Evolutionary conservation across 2,329 filamentous ascomycete species (phyloP), one percentile per base, ranked within the genome.

Genomic region (Trichoderma sp.): DNA sequence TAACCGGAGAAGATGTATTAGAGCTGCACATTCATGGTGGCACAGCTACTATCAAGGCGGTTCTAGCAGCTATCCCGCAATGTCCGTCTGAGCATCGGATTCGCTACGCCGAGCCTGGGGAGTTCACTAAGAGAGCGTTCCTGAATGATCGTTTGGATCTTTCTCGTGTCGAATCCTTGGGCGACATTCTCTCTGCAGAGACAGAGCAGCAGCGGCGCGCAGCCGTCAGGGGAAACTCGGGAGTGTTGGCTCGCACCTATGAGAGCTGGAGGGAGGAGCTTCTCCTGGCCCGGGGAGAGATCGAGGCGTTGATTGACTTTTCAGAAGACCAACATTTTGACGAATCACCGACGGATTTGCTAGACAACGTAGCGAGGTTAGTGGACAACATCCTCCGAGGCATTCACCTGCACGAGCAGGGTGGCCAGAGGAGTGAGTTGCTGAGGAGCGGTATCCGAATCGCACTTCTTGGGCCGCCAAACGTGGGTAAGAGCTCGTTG

Each of bases 291-390:
- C 89, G 96, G 2, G 96, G 94, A 11, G 95, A 98, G 82, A 86
- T 99, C 50, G 96, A 99, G 81, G 96, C 96, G 0, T 83, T 99
- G 75, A 98, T 99, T 73, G 96, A 99, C 81, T 99, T 99, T 79
- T 92, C 93, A 1, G 96, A 99, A 80, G 96, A 98, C 77, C 95
- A 99, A 81, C 93, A 98, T 82, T 97, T 99, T 77, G 95, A 98
- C 76, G 94, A 97, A 81, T 91, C 93, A 3, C 92, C 94, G 0
- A 83, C 86, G 0, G 88, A 92, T 70, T 85, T 98, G 26, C 86
- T 97, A 58, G 80, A 78, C 0, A 93, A 90, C 63, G 93, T 98
- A 34, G 87, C 89, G 1, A 75, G 75, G 0, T 90, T 94, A 77
- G 88, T 97, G 3, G 78, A 80, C 1, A 80, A 78, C 0, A 88